Evolutionary conservation across 2,329 filamentous ascomycete genomes (phyloP).

Genomic region (Pseudogymnoascus sp.): DNA sequence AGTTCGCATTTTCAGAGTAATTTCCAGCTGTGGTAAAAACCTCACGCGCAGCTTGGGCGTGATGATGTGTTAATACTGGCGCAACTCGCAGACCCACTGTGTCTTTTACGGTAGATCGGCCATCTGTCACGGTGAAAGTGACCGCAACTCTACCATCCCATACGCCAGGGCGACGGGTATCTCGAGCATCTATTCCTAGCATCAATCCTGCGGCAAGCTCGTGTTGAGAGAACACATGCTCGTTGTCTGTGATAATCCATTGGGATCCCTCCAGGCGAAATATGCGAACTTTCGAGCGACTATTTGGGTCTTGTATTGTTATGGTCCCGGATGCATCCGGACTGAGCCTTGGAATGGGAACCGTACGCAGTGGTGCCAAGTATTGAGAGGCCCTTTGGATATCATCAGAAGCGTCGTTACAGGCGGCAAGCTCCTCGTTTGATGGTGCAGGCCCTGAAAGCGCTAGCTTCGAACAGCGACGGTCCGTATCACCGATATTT

Average conservation of each 20-base stretch:
- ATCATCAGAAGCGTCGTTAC: constrained; percentile 33
- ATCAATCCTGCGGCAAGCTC: not conserved
- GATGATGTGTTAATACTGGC: constrained; percentile 34
- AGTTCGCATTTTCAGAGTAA: constrained; percentile 19
- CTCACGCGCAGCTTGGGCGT: constrained; percentile 26
- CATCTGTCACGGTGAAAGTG: not conserved
- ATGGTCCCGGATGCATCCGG: not conserved
- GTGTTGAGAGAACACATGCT: not conserved
- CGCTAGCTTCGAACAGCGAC: constrained; percentile 24
- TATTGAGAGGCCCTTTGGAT: constrained; percentile 26
- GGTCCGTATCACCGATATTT: constrained; percentile 31
- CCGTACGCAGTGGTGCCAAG: constrained; percentile 30
- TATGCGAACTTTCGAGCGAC: not conserved
- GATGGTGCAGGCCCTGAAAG: constrained; percentile 10
- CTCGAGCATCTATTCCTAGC: not conserved
- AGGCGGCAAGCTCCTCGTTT: constrained; percentile 27
- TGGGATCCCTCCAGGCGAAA: not conserved
- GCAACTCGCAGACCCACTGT: constrained; percentile 31
- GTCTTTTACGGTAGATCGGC: constrained; percentile 17
- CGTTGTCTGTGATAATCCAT: not conserved
- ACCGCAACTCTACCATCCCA: not conserved
- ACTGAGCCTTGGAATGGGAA: constrained; percentile 10
- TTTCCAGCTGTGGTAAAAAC: constrained; percentile 22
- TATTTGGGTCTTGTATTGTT: not conserved
- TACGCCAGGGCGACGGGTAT: not conserved